A percentile compares a stretch with the other conserved stretches of the same genome.
These are phyloP conservation scores for Solanum paucissectum DNA, from an alignment of 257 asterid species.

Conservation along the genomic window DNA sequence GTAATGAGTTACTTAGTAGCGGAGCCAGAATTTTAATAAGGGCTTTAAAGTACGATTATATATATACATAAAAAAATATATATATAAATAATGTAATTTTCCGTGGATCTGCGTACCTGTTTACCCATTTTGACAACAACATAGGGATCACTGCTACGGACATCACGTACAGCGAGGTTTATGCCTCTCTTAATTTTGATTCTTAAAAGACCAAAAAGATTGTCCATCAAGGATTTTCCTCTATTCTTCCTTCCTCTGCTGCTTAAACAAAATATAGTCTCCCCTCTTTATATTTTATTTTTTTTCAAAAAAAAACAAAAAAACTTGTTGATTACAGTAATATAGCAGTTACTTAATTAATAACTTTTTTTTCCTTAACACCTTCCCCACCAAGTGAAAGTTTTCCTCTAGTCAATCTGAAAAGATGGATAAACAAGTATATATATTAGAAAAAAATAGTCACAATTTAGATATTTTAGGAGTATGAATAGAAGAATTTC, in stretches of 20 bases:
- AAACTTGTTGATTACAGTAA: background rate
- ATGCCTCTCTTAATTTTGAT: constrained; percentile 3
- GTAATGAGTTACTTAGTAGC: background rate
- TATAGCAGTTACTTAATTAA: background rate
- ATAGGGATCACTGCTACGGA: constrained; percentile 32
- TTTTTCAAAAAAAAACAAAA: too few species aligned
- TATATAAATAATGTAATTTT: too few species aligned
- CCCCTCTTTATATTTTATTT: background rate
- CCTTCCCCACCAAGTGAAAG: background rate
- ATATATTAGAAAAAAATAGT: background rate
- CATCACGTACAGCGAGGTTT: constrained; percentile 17
- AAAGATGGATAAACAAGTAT: background rate
- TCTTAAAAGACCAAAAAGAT: constrained; percentile 6
- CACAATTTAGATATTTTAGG: background rate
- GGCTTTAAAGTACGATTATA: too few species aligned
- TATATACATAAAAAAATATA: too few species aligned
- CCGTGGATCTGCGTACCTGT: constrained; percentile 17
- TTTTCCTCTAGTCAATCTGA: background rate
- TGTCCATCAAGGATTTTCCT: background rate
- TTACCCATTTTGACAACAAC: constrained; percentile 46
- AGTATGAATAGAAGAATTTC: background rate
- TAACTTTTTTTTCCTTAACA: background rate
- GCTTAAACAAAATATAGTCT: background rate
- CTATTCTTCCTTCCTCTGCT: background rate
- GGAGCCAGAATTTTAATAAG: background rate